Evolutionary conservation across 2,329 filamentous ascomycete genomes (phyloP), one percentile per base, ranked within the genome.

Genomic region (Botryotinia convoluta): DNA sequence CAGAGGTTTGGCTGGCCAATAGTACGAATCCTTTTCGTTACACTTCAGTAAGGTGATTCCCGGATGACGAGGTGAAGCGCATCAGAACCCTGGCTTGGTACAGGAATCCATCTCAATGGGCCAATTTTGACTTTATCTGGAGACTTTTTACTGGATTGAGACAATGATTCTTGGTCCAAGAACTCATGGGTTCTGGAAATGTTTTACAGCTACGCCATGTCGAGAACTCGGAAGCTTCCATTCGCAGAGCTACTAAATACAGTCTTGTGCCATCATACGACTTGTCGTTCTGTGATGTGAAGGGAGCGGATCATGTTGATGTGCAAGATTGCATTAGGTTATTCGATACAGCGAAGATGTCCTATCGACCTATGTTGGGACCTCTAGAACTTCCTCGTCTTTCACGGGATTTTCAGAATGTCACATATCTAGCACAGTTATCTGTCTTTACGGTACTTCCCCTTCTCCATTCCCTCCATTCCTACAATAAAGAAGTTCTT

Each of bases 241-340:
- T 32, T 57, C 29, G 32, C 6, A 60, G 6, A 35, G 35, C 35
- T 35, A 35, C n/a, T 9, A 16, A 32, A 5, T 22, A 32, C 4
- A 1, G 10, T 32, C 32, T 22, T 60, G 5, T 5, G 6, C 18
- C 8, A 7, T 61, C 32, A 39, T 61, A 61, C 22, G 10, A 61
- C 20, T 39, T 61, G 5, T 37, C 22, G 5, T 39, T 61, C 22
- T 61, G 35, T 22, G 35, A 39, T 37, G 18, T n/a, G 1, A 0
- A 2, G 4, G 22, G 20, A 0, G 35, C n/a, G 5, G 59, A 61
- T 16, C 0, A 37, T 39, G 12, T 61, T 12, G 10, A 61, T 39
- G 4, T 61, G 0, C 0, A 14, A 0, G 10, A 0, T 3, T 61
- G 59, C 16, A 26, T 37, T 0, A 14, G 26, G 1, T 39, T 39